phyloP scores from a whole-genome alignment of 2,329 filamentous ascomycete species.

The Ophiostoma novo-ulmi region DNA sequence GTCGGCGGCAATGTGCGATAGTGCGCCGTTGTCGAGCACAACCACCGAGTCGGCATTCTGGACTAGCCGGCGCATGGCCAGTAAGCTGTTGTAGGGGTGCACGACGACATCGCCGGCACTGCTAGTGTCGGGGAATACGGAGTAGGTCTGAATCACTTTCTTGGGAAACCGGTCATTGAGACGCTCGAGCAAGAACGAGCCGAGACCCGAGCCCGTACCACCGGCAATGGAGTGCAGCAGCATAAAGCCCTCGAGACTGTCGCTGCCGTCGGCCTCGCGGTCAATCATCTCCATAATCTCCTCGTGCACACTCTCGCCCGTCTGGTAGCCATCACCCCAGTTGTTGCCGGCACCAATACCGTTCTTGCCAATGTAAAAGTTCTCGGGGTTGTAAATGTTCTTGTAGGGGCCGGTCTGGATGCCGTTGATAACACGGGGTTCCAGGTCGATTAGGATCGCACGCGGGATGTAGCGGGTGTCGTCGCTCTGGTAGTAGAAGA shows the following conservation, averaged over 20 bases:
- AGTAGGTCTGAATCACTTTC: constrained; percentile 98
- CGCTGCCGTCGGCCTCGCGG: constrained; percentile 93
- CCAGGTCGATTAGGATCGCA: constrained; percentile 90
- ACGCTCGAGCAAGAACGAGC: constrained; percentile 88
- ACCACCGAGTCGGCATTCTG: constrained; percentile 98
- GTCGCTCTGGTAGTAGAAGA: constrained; percentile 99
- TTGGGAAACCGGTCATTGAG: constrained; percentile 98
- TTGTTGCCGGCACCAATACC: constrained; percentile 95
- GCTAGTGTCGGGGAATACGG: constrained; percentile 92
- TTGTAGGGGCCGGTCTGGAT: constrained; percentile 93
- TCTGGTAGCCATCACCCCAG: constrained; percentile 95
- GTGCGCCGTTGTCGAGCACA: constrained; percentile 89
- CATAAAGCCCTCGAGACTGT: constrained; percentile 98
- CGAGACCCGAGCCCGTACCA: constrained; percentile 91
- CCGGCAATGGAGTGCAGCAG: constrained; percentile 96
- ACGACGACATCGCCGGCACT: constrained; percentile 87
- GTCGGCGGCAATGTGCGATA: constrained; percentile 91
- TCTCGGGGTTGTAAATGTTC: constrained; percentile 99
- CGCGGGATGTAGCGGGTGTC: constrained; percentile 97
- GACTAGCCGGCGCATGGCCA: constrained; percentile 83
- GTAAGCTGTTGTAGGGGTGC: constrained; percentile 94
- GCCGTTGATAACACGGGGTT: constrained; percentile 84
- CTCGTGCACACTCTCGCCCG: constrained; percentile 85
- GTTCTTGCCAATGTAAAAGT: constrained; percentile 94
- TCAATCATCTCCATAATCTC: constrained; percentile 99